phyloP scores from a whole-genome alignment of 2,329 filamentous ascomycete species.

The Arachnomyces sp. region DNA sequence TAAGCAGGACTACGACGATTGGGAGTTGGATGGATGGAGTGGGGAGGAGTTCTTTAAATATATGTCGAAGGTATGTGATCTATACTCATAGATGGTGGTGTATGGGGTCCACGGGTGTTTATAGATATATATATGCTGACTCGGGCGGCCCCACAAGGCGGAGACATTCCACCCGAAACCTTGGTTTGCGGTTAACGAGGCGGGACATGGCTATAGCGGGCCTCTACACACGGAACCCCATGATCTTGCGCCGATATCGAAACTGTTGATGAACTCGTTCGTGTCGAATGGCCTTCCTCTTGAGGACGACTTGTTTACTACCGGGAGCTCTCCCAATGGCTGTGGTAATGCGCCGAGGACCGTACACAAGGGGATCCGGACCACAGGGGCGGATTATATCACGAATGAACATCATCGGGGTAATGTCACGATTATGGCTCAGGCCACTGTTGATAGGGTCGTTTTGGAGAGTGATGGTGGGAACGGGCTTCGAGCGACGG shows the following conservation, averaged over 20 bases:
- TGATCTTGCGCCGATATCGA: constrained; percentile 51
- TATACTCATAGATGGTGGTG: constrained; percentile 11
- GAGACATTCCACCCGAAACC: constrained; percentile 54
- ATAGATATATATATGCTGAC: no score
- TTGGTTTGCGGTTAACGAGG: constrained; percentile 46
- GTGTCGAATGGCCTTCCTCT: constrained; percentile 47
- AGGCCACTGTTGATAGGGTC: constrained; percentile 47
- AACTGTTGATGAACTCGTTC: constrained; percentile 49
- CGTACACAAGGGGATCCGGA: constrained; percentile 46
- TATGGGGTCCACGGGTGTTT: no score
- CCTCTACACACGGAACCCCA: constrained; percentile 51
- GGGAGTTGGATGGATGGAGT: constrained; percentile 48
- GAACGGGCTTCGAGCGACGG: constrained; percentile 35
- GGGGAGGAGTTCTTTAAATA: constrained; percentile 51
- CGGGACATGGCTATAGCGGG: constrained; percentile 45
- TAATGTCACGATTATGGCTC: constrained; percentile 44
- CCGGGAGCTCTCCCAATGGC: constrained; percentile 45
- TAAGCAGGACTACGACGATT: constrained; percentile 47
- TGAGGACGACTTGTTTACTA: constrained; percentile 53
- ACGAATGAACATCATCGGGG: constrained; percentile 33
- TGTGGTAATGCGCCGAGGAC: constrained; percentile 50
- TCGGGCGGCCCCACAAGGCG: constrained; percentile 23
- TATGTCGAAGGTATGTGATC: constrained; percentile 46
- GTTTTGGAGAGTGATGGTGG: constrained; percentile 32
- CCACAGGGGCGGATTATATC: constrained; percentile 49